Evolutionary conservation across 2,329 filamentous ascomycete species (phyloP).

Genomic region (Harringtonia lauricola): DNA sequence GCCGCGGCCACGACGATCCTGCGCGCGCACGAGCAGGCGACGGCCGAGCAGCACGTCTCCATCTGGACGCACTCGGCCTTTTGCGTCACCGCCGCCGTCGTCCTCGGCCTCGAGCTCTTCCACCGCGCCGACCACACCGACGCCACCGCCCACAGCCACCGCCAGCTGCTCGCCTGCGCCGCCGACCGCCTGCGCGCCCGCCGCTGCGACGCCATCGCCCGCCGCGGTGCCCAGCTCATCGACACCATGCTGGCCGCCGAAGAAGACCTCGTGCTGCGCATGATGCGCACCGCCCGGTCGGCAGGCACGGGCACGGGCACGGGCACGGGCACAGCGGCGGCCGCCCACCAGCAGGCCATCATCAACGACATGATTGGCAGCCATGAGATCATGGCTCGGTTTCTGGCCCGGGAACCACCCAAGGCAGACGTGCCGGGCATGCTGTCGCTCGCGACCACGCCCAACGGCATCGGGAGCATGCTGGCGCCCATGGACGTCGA

Average conservation of each 20-base stretch:
- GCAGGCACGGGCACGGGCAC: too few species aligned
- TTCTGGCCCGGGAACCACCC: slow-evolving; percentile 4
- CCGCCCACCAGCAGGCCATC: slow-evolving; percentile 6
- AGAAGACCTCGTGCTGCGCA: slow-evolving; percentile 11
- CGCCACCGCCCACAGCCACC: slow-evolving; percentile 7
- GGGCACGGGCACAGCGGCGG: too few species aligned
- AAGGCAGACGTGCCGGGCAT: too few species aligned
- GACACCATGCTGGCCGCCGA: slow-evolving; percentile 12
- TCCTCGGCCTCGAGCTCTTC: slow-evolving; percentile 14
- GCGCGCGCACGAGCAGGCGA: slow-evolving; percentile 12
- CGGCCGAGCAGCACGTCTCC: slow-evolving; percentile 6
- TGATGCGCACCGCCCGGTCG: slow-evolving; percentile 10
- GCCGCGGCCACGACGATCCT: slow-evolving; percentile 23
- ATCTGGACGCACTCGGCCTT: slow-evolving; percentile 17
- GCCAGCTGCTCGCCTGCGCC: slow-evolving; percentile 7
- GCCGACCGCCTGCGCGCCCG: slow-evolving; percentile 9
- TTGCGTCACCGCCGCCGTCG: slow-evolving; percentile 13
- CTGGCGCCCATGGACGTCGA: slow-evolving; percentile 4
- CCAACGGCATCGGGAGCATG: not conserved
- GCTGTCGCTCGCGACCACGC: too few species aligned
- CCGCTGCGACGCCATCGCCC: slow-evolving; percentile 9
- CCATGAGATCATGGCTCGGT: slow-evolving; percentile 10
- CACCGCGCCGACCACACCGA: slow-evolving; percentile 11
- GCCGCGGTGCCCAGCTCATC: slow-evolving; percentile 10
- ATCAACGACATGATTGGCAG: slow-evolving; percentile 11